A percentile compares a stretch with the other conserved stretches of the same genome.
Conservation (phyloP, 176 grass and related monocot genomes). For the Chrysopogon serrulatus region DNA sequence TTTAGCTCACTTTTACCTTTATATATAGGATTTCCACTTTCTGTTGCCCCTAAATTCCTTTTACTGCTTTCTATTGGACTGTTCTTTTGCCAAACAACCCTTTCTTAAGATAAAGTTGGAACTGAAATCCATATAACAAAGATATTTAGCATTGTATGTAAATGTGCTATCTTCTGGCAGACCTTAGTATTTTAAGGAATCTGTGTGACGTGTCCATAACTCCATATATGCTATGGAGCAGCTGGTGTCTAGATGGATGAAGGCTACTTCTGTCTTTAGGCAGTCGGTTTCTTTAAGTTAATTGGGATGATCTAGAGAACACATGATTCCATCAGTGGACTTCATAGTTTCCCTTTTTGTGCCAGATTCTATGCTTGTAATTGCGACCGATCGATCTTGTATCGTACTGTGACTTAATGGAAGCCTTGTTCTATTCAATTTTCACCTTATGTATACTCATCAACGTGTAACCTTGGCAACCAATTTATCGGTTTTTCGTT, state of each 20-base stretch:
- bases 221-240: background rate
- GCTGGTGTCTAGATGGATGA: background rate
- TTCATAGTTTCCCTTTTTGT: background rate
- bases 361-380: background rate
- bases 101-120: background rate
- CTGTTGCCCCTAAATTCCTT: slow-evolving; percentile 23
- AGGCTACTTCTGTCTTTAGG: background rate
- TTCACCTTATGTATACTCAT: background rate
- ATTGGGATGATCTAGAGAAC: background rate
- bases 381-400: background rate
- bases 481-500: slow-evolving; percentile 4
- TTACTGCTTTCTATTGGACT: background rate
- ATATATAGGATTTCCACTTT: background rate
- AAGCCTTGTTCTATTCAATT: background rate
- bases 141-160: background rate
- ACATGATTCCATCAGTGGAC: background rate
- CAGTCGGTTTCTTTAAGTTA: background rate
- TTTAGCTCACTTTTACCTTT: background rate
- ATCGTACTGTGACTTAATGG: background rate
- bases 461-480: background rate
- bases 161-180: background rate
- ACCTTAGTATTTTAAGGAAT: background rate
- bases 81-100: background rate
- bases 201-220: background rate
- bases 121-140: background rate